Evolutionary conservation across 331 rosid genomes (phyloP).

Genomic region (Acacia concinna): DNA sequence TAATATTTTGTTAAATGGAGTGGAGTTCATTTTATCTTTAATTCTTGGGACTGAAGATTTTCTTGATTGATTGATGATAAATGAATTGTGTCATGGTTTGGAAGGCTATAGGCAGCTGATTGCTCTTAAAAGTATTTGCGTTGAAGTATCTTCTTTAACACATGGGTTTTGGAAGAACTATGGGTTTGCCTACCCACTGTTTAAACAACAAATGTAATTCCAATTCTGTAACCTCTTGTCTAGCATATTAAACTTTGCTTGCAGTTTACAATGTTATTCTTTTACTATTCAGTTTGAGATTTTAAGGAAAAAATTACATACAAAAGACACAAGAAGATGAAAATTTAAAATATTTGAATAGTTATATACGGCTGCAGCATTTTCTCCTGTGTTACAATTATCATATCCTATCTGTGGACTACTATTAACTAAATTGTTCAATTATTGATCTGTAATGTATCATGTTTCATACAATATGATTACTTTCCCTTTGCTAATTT

Average conservation of each 20-base stretch:
- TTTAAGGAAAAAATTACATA: background rate
- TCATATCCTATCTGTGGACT: background rate
- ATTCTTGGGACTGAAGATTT: background rate
- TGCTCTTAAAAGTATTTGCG: background rate
- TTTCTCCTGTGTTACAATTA: background rate
- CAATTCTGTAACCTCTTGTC: background rate
- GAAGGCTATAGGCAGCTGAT: background rate
- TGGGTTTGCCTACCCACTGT: background rate
- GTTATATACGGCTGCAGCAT: background rate
- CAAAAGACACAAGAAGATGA: background rate
- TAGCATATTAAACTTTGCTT: background rate
- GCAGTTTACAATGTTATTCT: background rate
- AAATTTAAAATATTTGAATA: background rate
- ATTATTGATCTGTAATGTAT: constrained; percentile 6
- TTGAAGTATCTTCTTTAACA: background rate
- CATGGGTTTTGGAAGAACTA: background rate
- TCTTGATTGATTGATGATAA: background rate
- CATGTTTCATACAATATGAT: constrained; percentile 12
- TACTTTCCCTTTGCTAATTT: background rate
- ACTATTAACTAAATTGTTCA: background rate
- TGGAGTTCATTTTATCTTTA: background rate
- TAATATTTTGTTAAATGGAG: background rate
- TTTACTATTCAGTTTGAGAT: background rate
- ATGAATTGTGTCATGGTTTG: background rate
- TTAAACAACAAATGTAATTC: background rate